Evolutionary conservation across 257 asterid genomes (phyloP).

Genomic region (Gentiana dahurica): DNA sequence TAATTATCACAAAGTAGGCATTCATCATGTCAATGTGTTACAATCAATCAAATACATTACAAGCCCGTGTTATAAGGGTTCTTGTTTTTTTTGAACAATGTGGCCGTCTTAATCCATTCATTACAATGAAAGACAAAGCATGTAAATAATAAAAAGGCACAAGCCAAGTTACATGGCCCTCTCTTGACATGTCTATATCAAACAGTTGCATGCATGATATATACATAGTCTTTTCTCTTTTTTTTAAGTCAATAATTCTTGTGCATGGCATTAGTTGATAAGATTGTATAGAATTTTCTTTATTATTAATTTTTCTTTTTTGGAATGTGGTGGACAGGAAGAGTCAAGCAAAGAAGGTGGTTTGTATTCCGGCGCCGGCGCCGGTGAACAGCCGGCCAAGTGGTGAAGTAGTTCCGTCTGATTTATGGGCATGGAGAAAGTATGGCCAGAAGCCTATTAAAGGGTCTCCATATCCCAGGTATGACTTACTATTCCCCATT

Average conservation of each 20-base stretch:
- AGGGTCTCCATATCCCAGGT: conserved; percentile 98
- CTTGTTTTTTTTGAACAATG: too few species aligned
- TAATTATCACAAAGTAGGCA: neutral
- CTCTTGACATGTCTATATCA: conserved; percentile 10
- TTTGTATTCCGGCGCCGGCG: conserved; percentile 88
- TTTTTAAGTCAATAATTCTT: too few species aligned
- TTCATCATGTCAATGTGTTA: neutral
- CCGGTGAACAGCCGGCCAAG: conserved; percentile 73
- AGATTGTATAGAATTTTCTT: too few species aligned
- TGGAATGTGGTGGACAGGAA: conserved; percentile 32
- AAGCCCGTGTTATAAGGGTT: too few species aligned
- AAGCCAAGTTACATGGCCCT: conserved; percentile 4
- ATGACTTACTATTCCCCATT: neutral
- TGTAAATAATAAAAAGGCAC: neutral
- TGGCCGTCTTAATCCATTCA: neutral
- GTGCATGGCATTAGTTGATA: neutral
- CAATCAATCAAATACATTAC: too few species aligned
- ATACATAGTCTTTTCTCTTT: too few species aligned
- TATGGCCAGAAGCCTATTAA: conserved; percentile 97
- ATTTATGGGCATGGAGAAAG: conserved; percentile 98
- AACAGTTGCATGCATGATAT: conserved; percentile 5
- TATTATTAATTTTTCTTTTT: neutral
- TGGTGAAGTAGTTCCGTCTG: conserved; percentile 94
- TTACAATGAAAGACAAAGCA: neutral
- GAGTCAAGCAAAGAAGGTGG: conserved; percentile 85